phyloP scores from a whole-genome alignment of 2,329 filamentous ascomycete genomes.

The Colletotrichum truncatum region DNA sequence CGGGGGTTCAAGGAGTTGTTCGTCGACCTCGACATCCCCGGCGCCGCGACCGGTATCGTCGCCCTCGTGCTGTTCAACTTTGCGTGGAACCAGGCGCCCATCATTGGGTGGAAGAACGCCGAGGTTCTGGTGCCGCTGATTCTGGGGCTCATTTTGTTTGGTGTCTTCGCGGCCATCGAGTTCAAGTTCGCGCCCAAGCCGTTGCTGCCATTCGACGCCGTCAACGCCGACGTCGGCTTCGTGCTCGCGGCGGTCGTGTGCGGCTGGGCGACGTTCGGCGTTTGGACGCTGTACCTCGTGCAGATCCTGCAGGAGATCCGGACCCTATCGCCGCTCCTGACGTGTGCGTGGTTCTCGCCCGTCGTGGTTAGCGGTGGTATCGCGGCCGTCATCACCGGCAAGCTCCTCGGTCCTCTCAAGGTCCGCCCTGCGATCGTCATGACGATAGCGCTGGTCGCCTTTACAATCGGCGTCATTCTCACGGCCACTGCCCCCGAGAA shows the following conservation, averaged over 20 bases:
- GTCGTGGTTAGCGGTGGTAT: slow-evolving; percentile 52
- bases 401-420: slow-evolving; percentile 47
- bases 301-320: slow-evolving; percentile 57
- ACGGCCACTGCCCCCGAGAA: slow-evolving; percentile 57
- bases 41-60: slow-evolving; percentile 56
- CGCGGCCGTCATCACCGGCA: slow-evolving; percentile 55
- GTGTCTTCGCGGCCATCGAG: slow-evolving; percentile 67
- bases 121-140: slow-evolving; percentile 68
- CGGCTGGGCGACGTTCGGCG: slow-evolving; percentile 64
- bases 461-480: slow-evolving; percentile 52
- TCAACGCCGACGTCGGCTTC: slow-evolving; percentile 59
- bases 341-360: slow-evolving; percentile 54
- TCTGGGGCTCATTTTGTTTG: slow-evolving; percentile 62
- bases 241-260: slow-evolving; percentile 63
- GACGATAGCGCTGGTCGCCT: slow-evolving; percentile 52
- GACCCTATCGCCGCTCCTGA: slow-evolving; percentile 51
- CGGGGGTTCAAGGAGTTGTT: slow-evolving; percentile 32
- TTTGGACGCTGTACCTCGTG: slow-evolving; percentile 62
- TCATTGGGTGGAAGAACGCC: slow-evolving; percentile 65
- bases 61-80: slow-evolving; percentile 72
- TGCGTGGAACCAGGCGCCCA: slow-evolving; percentile 72
- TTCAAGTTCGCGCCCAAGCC: slow-evolving; percentile 54
- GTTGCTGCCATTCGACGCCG: slow-evolving; percentile 64
- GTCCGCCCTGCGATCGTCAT: slow-evolving; percentile 52
- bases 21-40: slow-evolving; percentile 48